Evolutionary conservation across 2,329 filamentous ascomycete species (phyloP), one percentile per base, ranked within the genome.

Genomic region (Paramyrothecium roridum): DNA sequence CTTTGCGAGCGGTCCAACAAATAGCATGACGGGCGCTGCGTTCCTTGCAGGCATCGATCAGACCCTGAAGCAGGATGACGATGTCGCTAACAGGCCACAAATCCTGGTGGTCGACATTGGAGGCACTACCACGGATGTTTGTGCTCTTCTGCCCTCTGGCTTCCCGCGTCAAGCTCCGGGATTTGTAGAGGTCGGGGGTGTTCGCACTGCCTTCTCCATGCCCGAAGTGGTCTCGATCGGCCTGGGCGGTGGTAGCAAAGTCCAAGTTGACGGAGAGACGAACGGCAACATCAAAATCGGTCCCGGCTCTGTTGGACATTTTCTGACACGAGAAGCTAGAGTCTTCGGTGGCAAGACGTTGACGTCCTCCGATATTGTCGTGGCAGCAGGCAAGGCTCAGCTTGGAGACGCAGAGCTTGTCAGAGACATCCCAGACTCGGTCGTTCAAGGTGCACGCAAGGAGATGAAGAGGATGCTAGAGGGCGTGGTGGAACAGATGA

Each of bases 81-180:
- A 48, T 13, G 50, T 57, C 2, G 23, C 23, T 0, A 52, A 33
- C 16, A 60, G 66, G 21, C 68, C 70, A 1, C 72, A 74, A 40
- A 50, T 75, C 1, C 60, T 85, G 47, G 81, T 84, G 0, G 75
- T 85, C 2, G 83, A 86, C 60, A 77, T 86, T 26, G 83, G 84
- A 8, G 83, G 83, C 17, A 86, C 84, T 0, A 86, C 83, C 0
- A 82, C 82, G 2, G 84, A 87, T 64, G 79, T 85, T 10, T 82
- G 83, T 23, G 74, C 82, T 0, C 66, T 87, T 2, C 70, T 85
- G 1, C 77, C 81, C 0, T 83, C 78, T 2, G 84, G 84, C 0
- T 85, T 85, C 49, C 84, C 84, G 0, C 75, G 83, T 20, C 82
- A 85, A 58, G 82, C 84, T 3, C 76, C 82, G 0, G 80, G 80